Base-by-base conservation (phyloP, 164 flowering plant genomes). In the Magnolia kwangsiensis region DNA sequence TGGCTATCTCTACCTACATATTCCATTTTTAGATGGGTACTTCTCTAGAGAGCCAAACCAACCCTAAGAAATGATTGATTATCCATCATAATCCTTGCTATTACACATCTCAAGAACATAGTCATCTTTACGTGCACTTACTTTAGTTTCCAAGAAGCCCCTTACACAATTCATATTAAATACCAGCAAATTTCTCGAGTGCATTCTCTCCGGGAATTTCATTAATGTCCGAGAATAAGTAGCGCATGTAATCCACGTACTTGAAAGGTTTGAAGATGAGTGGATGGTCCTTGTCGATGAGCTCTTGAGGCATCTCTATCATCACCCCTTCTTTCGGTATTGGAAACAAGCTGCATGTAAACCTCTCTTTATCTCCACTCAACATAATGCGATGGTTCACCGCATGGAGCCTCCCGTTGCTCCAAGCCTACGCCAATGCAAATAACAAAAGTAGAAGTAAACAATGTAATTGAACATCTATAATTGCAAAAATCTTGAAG, bases 381-480 rank as follows among this genome's bases (percentile, higher is more conserved):
- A 90, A 77, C 76, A 84, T 67, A 73, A 91, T 92, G 16, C 85
- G 83, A 71, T 91, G 93, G 50, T 63, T 78, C 20, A 81, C 77
- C n/a, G 93, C 80, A n/a, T 77, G 82, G 6, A 89, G 74, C 72
- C 91, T 86, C 31, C 91, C 92, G 69, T 90, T 90, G 81, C 87
- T 88, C 92, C 93, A 91, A 3, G 86, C 90, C 95, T 91, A 51
- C 7, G 8, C 49, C 61, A 64, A n/a, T 19, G 45, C n/a, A 18
- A n/a, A 8, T 37, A 37, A 37, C 45, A 37, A 37, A 37, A 37
- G 4, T 37, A 37, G 45, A 37, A 3, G 45, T 37, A 37, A 37
- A 37, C 4, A 3, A 37, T 37, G 45, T 37, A 37, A 37, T 37
- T 7, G 4, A 4, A 7, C 7, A 5, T 37, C 45, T 37, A 37